Conservation (phyloP, 768 basidiomycete species). For the Lactifluus piperatus region DNA sequence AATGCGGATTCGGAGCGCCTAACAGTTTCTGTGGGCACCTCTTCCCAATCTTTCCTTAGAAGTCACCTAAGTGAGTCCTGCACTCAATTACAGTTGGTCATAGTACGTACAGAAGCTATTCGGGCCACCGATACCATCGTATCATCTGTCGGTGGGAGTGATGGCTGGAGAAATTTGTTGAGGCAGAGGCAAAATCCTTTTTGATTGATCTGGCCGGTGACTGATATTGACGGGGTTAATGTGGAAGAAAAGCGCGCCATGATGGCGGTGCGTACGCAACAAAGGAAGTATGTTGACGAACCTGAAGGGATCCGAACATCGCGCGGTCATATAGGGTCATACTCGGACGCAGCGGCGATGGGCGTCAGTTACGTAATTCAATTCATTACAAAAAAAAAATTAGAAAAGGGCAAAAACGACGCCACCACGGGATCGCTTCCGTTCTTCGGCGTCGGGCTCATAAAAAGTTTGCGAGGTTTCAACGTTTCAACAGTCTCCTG, state of each 20-base stretch:
- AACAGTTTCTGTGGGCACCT: too few species aligned
- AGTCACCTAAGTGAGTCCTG: too few species aligned
- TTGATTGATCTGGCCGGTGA: constrained; percentile 7
- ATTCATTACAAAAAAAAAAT: constrained; percentile 1
- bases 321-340: too few species aligned
- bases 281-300: constrained; percentile 9
- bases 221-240: constrained; percentile 14
- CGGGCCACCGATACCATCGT: too few species aligned
- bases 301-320: constrained; percentile 13
- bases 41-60: too few species aligned
- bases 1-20: too few species aligned
- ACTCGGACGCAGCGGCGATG: constrained; percentile 11
- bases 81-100: too few species aligned
- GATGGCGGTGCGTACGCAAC: constrained; percentile 2
- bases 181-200: not conserved
- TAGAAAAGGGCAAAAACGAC: not conserved
- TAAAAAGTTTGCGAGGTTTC: constrained; percentile 1
- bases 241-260: constrained; percentile 18
- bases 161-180: too few species aligned
- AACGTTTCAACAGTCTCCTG: not conserved
- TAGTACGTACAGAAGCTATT: too few species aligned
- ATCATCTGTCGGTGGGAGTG: too few species aligned
- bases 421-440: constrained; percentile 15
- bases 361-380: constrained; percentile 4
- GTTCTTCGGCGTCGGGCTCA: constrained; percentile 14